phyloP scores from a whole-genome alignment of 306 rosid species.

The Hippophae rhamnoides region DNA sequence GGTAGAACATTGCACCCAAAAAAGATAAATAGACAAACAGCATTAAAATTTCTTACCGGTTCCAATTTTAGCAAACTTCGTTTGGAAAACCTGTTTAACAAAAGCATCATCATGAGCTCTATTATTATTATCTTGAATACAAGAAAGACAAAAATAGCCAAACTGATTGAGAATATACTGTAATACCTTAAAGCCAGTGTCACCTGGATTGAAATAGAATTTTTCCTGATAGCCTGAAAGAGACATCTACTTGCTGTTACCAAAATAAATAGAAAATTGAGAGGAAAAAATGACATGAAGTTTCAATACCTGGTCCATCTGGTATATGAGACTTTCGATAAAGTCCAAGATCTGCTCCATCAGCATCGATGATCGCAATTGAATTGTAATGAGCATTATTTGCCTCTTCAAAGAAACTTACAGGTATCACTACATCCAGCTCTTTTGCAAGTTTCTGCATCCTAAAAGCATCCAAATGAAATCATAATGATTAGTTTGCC shows the following conservation, averaged over 20 bases:
- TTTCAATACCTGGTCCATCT: slow-evolving; percentile 75
- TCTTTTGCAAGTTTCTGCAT: slow-evolving; percentile 87
- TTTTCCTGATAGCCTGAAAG: slow-evolving; percentile 87
- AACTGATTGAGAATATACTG: slow-evolving; percentile 10
- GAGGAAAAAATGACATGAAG: slow-evolving; percentile 1
- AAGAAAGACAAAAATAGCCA: slow-evolving; percentile 5
- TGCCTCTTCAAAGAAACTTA: slow-evolving; percentile 95
- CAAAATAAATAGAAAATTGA: not conserved
- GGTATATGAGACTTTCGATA: slow-evolving; percentile 96
- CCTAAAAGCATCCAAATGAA: slow-evolving; percentile 35
- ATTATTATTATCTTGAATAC: slow-evolving; percentile 7
- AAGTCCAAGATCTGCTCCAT: slow-evolving; percentile 90
- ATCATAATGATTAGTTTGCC: not conserved
- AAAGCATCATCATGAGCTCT: slow-evolving; percentile 16
- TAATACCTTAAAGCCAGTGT: slow-evolving; percentile 92
- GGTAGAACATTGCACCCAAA: not conserved
- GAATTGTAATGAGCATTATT: slow-evolving; percentile 94
- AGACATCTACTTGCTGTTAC: slow-evolving; percentile 3
- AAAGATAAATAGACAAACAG: slow-evolving; percentile 1
- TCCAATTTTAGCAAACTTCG: slow-evolving; percentile 83
- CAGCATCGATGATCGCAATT: slow-evolving; percentile 80
- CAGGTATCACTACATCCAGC: slow-evolving; percentile 78
- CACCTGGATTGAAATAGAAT: slow-evolving; percentile 94
- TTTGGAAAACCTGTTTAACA: slow-evolving; percentile 72
- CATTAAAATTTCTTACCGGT: slow-evolving; percentile 51